phyloP scores from a whole-genome alignment of 2,329 filamentous ascomycete species.

The Aspergillus ruber region DNA sequence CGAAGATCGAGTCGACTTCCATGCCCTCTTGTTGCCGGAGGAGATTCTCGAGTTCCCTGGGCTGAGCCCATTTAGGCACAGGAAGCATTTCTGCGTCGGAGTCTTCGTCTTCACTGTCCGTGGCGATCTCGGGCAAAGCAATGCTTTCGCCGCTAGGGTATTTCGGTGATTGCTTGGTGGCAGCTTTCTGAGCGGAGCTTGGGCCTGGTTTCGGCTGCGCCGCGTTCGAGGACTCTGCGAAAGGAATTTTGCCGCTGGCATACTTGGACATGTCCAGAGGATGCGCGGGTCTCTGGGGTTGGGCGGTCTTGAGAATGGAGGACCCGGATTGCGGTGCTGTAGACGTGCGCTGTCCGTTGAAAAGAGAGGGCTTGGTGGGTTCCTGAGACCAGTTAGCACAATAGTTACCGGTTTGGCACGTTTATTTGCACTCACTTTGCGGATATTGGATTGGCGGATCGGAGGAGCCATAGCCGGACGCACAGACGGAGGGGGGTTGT shows the following conservation, averaged over 20 bases:
- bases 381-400: conserved; percentile 15
- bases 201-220: conserved; percentile 57
- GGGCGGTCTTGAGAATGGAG: conserved; percentile 37
- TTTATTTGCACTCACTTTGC: conserved; percentile 52
- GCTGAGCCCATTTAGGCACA: conserved; percentile 80
- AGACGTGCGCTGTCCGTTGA: conserved; percentile 30
- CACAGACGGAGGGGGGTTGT: conserved; percentile 55
- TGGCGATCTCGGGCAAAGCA: conserved; percentile 88
- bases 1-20: conserved; percentile 79
- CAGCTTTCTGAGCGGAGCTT: conserved; percentile 29
- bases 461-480: conserved; percentile 72
- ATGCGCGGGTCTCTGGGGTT: conserved; percentile 57
- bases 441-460: conserved; percentile 69
- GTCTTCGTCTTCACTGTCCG: conserved; percentile 86
- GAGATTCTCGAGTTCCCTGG: conserved; percentile 69
- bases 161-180: conserved; percentile 64
- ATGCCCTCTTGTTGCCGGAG: conserved; percentile 72
- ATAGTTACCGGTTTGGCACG: neutral
- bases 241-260: conserved; percentile 82
- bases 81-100: conserved; percentile 55
- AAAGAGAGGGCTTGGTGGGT: conserved; percentile 34
- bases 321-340: conserved; percentile 25
- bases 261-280: conserved; percentile 81
- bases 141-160: conserved; percentile 88
- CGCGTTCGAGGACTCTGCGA: conserved; percentile 63